Evolutionary conservation across 495 filamentous ascomycete species (phyloP).

Genomic region (Penicillium psychrofluorescens): DNA sequence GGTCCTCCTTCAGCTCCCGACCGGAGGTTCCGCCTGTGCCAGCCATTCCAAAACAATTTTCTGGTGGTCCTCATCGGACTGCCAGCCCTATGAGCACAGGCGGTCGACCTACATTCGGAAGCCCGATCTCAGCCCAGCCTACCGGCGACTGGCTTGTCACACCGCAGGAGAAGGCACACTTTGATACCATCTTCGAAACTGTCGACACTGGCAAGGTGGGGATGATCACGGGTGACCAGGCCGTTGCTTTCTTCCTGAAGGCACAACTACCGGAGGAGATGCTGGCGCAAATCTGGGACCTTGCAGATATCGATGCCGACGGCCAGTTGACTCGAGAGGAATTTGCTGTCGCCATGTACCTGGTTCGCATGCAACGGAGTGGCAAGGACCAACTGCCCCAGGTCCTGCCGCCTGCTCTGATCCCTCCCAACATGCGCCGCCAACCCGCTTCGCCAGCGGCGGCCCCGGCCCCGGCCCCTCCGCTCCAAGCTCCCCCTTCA

Average conservation of each 20-base stretch:
- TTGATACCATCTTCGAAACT: constrained; percentile 74
- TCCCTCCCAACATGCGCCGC: constrained; percentile 83
- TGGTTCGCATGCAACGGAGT: constrained; percentile 80
- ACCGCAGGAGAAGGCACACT: constrained; percentile 74
- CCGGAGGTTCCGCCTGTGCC: constrained; percentile 42
- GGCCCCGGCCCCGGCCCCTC: constrained; percentile 35
- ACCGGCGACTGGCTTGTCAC: constrained; percentile 80
- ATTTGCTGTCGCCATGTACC: constrained; percentile 96
- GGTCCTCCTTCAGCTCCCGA: constrained; percentile 39
- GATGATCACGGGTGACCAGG: constrained; percentile 86
- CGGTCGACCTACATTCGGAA: constrained; percentile 45
- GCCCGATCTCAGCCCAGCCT: constrained; percentile 49
- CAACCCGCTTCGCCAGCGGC: constrained; percentile 37
- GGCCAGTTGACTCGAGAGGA: constrained; percentile 80
- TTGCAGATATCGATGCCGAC: constrained; percentile 88
- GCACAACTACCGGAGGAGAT: constrained; percentile 84
- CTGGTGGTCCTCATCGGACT: constrained; percentile 51
- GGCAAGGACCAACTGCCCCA: constrained; percentile 66
- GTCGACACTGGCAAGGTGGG: constrained; percentile 74
- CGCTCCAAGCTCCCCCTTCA: constrained; percentile 34
- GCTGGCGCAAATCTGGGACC: constrained; percentile 94
- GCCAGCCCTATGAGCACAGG: constrained; percentile 57
- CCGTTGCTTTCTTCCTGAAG: constrained; percentile 90
- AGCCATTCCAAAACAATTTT: constrained; percentile 68
- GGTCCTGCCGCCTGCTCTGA: constrained; percentile 66